These are phyloP conservation scores for Serendipita sp. DNA, from an alignment of 768 basidiomycete genomes.

Conservation along the genomic window DNA sequence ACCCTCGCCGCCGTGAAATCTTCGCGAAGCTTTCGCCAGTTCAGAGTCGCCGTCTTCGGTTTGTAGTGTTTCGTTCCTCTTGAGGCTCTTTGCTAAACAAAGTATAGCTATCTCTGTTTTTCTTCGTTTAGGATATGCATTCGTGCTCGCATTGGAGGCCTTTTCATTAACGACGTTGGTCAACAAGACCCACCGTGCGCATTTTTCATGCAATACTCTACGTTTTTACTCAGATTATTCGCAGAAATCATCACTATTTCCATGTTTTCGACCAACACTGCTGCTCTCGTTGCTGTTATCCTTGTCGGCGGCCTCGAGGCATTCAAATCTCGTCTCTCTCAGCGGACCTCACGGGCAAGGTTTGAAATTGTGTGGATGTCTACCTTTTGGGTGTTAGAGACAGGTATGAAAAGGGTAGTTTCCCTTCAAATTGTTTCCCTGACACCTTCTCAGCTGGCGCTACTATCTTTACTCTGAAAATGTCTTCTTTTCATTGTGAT, in stretches of 20 bases:
- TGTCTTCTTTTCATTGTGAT: not conserved
- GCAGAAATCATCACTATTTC: not conserved
- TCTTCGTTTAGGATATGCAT: not conserved
- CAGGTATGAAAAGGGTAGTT: not conserved
- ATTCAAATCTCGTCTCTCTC: not conserved
- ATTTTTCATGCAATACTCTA: not conserved
- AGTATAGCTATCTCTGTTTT: not conserved
- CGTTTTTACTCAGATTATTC: not conserved
- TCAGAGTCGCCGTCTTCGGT: slow-evolving; percentile 3
- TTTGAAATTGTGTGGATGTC: not conserved
- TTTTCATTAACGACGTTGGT: not conserved
- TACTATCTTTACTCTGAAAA: not conserved
- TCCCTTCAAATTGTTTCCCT: not conserved
- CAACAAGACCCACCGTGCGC: not conserved
- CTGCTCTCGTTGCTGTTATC: not conserved
- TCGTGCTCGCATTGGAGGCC: not conserved
- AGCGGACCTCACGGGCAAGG: not conserved
- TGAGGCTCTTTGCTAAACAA: not conserved
- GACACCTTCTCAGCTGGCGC: not conserved
- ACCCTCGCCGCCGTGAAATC: not conserved
- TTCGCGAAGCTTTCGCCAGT: not conserved
- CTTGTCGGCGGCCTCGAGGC: not conserved
- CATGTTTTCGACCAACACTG: not conserved
- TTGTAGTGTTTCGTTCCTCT: not conserved
- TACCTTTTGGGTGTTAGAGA: not conserved